These are phyloP conservation scores for Cystofilobasidium bisporidii DNA, from an alignment of 768 basidiomycete genomes.

Conservation along the genomic window DNA sequence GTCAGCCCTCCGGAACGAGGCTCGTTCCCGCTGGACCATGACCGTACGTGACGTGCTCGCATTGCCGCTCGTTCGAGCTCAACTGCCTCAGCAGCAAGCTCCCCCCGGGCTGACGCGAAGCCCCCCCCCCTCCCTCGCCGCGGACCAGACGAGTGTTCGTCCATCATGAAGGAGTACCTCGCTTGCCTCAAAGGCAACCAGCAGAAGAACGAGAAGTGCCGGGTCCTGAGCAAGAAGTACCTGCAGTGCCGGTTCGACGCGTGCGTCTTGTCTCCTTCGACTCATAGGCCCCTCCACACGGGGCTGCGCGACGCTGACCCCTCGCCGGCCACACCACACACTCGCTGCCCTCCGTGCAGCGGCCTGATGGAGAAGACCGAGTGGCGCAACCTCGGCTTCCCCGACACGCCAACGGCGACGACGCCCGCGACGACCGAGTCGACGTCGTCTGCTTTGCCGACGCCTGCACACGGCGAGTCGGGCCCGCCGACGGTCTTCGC, in stretches of 20 bases:
- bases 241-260: slow-evolving; percentile 28
- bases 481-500: neutral
- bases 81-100: neutral
- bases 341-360: neutral
- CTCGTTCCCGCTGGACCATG: slow-evolving; percentile 28
- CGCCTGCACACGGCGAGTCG: neutral
- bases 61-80: neutral
- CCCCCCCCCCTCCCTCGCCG: no score
- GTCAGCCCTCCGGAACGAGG: slow-evolving; percentile 28
- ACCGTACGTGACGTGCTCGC: slow-evolving; percentile 9
- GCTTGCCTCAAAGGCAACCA: slow-evolving; percentile 20
- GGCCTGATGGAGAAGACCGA: slow-evolving; percentile 28
- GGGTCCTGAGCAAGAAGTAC: slow-evolving; percentile 19
- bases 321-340: neutral
- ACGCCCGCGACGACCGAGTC: neutral
- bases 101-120: neutral
- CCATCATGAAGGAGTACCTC: slow-evolving; percentile 25
- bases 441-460: neutral
- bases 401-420: neutral
- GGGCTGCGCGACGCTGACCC: neutral
- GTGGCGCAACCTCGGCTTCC: slow-evolving; percentile 23
- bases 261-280: slow-evolving; percentile 17
- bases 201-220: slow-evolving; percentile 25
- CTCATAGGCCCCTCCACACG: neutral
- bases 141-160: slow-evolving; percentile 24